phyloP scores from a whole-genome alignment of 2,329 filamentous ascomycete species.

The Xylariaceae sp. region DNA sequence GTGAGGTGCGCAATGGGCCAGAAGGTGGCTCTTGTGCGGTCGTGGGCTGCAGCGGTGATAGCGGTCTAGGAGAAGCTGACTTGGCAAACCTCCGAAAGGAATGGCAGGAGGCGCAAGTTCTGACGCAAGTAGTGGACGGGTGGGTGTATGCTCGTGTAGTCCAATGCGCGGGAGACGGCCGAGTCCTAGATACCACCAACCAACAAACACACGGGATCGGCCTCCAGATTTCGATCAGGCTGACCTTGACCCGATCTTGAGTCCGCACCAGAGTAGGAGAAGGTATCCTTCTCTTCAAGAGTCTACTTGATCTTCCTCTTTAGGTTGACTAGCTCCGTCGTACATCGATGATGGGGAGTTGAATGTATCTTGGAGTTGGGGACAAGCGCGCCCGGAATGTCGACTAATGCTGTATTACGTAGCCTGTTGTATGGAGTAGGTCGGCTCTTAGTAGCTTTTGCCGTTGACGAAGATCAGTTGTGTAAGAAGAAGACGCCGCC shows the following conservation, averaged over 20 bases:
- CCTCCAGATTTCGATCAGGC: slow-evolving; percentile 14
- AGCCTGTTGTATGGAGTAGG: slow-evolving; percentile 3
- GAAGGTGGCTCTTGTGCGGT: slow-evolving; percentile 29
- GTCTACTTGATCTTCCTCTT: too few relatives aligned
- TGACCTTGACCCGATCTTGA: too few relatives aligned
- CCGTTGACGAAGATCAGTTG: slow-evolving; percentile 19
- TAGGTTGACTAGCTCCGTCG: too few relatives aligned
- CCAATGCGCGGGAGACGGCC: slow-evolving; percentile 22
- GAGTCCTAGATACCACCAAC: slow-evolving; percentile 23
- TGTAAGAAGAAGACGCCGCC: slow-evolving; percentile 22
- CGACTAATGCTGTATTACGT: too few relatives aligned
- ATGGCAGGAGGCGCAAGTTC: slow-evolving; percentile 24
- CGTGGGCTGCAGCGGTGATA: slow-evolving; percentile 32
- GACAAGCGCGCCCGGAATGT: too few relatives aligned
- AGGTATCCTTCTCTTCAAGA: too few relatives aligned
- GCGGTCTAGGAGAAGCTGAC: slow-evolving; percentile 21
- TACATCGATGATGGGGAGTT: too few relatives aligned
- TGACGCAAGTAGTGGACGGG: slow-evolving; percentile 18
- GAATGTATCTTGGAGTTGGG: too few relatives aligned
- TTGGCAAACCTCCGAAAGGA: slow-evolving; percentile 27
- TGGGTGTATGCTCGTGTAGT: slow-evolving; percentile 18
- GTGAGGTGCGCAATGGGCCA: neutral
- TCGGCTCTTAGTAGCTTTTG: slow-evolving; percentile 17
- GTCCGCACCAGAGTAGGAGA: too few relatives aligned
- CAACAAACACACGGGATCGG: slow-evolving; percentile 23